Percentiles rank a stretch among this genome's conserved stretches.
These are phyloP conservation scores for Coleophoma eucalyptorum DNA, from an alignment of 2,329 filamentous ascomycete genomes.

Conservation along the genomic window DNA sequence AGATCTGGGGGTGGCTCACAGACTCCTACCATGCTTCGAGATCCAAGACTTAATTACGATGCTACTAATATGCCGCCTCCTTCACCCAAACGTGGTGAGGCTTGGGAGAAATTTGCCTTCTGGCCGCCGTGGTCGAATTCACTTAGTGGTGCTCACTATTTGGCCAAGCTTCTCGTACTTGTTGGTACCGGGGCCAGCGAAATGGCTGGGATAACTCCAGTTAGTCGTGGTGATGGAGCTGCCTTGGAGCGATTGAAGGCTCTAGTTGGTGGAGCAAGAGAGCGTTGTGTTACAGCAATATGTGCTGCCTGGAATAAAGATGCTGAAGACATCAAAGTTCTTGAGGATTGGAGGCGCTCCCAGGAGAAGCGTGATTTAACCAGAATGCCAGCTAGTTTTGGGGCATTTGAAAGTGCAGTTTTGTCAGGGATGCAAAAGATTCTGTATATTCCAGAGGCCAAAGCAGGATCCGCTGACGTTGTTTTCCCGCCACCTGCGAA, in stretches of 20 bases:
- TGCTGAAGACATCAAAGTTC: slow-evolving; percentile 83
- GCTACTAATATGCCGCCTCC: slow-evolving; percentile 71
- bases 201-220: slow-evolving; percentile 70
- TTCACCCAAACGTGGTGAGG: slow-evolving; percentile 74
- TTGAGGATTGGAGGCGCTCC: slow-evolving; percentile 91
- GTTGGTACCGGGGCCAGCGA: slow-evolving; percentile 86
- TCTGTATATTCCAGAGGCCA: slow-evolving; percentile 85
- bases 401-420: slow-evolving; percentile 79
- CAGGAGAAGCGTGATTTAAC: slow-evolving; percentile 82
- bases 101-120: slow-evolving; percentile 93
- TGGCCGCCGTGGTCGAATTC: slow-evolving; percentile 95
- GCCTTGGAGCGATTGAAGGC: slow-evolving; percentile 69
- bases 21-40: slow-evolving; percentile 56
- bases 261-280: slow-evolving; percentile 74
- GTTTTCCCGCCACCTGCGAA: slow-evolving; percentile 83
- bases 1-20: slow-evolving; percentile 36
- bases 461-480: slow-evolving; percentile 70
- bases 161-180: slow-evolving; percentile 75
- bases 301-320: slow-evolving; percentile 92
- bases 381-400: slow-evolving; percentile 82
- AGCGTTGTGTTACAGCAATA: slow-evolving; percentile 80
- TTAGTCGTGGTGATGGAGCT: slow-evolving; percentile 50
- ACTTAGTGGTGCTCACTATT: slow-evolving; percentile 84
- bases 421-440: slow-evolving; percentile 91
- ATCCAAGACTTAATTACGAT: slow-evolving; percentile 78